These are phyloP conservation scores for Nakataea oryzae DNA, from an alignment of 2,329 filamentous ascomycete genomes.

Conservation along the genomic window DNA sequence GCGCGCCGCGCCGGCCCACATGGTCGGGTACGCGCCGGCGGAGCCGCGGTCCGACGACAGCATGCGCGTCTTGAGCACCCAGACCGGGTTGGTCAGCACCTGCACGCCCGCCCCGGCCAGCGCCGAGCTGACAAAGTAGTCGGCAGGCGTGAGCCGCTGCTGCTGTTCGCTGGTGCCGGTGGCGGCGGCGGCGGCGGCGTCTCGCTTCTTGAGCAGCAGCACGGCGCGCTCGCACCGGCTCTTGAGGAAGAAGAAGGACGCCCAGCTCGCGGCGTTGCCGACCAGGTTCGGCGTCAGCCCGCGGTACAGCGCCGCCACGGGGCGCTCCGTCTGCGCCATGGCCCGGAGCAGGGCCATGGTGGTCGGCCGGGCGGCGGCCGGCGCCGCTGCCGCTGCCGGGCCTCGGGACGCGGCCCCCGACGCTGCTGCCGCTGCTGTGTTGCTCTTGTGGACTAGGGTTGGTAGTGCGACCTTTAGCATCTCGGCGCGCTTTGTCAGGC, in stretches of 20 bases:
- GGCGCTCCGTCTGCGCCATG: constrained; percentile 37
- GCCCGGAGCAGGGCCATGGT: constrained; percentile 42
- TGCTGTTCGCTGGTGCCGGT: constrained; percentile 8
- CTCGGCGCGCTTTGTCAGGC: neutral
- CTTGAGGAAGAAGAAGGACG: constrained; percentile 79
- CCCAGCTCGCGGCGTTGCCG: constrained; percentile 86
- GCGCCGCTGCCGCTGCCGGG: neutral
- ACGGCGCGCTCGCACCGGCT: constrained; percentile 39
- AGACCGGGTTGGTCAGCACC: constrained; percentile 84
- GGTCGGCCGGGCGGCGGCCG: constrained; percentile 26
- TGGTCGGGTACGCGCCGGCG: constrained; percentile 70
- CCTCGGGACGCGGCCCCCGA: neutral
- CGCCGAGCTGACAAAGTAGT: constrained; percentile 77
- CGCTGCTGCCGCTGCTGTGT: constrained; percentile 15
- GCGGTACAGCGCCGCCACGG: constrained; percentile 68
- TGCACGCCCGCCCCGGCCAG: constrained; percentile 63
- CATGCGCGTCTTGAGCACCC: constrained; percentile 98
- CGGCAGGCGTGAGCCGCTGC: constrained; percentile 40
- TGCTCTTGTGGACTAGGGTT: constrained; percentile 38
- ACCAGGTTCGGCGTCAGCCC: constrained; percentile 84
- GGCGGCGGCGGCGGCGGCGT: constrained; percentile 1
- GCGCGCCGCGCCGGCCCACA: constrained; percentile 57
- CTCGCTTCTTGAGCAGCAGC: constrained; percentile 16
- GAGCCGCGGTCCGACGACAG: constrained; percentile 67
- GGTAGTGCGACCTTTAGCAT: neutral